Evolutionary conservation across 192 early-diverging fungal genomes (phyloP), one percentile per base, ranked within the genome.

Genomic region (Podila clonocystis): DNA sequence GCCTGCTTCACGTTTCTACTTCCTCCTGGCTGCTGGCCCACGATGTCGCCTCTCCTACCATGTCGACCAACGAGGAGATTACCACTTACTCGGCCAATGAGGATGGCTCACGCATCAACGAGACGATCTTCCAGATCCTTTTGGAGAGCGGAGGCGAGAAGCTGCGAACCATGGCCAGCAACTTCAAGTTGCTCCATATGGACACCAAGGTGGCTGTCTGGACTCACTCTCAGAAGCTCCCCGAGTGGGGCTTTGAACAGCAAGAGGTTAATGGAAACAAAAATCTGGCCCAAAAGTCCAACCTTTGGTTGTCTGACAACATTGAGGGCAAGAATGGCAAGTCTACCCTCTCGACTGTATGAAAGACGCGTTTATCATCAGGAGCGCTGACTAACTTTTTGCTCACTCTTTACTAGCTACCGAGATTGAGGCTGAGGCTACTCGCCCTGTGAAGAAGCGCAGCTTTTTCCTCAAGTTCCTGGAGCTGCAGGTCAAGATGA

Each of bases 211-310:
- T 97, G 26, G 91, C 91, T 20, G 60, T 99, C 52, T 92, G 93
- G 78, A 93, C 94, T 17, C 92, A 93, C 62, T 70, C 82, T 59
- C 64, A 86, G 22, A 50, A 80, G 29, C 86, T 98, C 24, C 97
- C 97, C 20, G 91, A 91, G 6, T 99, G 97, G 97, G 97, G 90
- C 8, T 95, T 92, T 80, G 85, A 77, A 52, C 95, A 95, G 83
- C 87, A 94, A 59, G 96, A 99, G 71, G 88, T 98, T 41, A 98
- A 97, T 75, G 97, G 97, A 9, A 97, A 97, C 86, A 94, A 96
- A 76, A 95, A 94, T 28, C 70, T 86, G 70, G 65, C 86, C 52
- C 94, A 97, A 73, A 86, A 87, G 64, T 75, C 80, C 57, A 95
- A 94, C 73, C 62, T 87, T 50, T 99, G 96, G 96, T 84, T 88